Evolutionary conservation across 2,329 filamentous ascomycete species (phyloP), one percentile per base, ranked within the genome.

Genomic region (Exophiala aquamarina): DNA sequence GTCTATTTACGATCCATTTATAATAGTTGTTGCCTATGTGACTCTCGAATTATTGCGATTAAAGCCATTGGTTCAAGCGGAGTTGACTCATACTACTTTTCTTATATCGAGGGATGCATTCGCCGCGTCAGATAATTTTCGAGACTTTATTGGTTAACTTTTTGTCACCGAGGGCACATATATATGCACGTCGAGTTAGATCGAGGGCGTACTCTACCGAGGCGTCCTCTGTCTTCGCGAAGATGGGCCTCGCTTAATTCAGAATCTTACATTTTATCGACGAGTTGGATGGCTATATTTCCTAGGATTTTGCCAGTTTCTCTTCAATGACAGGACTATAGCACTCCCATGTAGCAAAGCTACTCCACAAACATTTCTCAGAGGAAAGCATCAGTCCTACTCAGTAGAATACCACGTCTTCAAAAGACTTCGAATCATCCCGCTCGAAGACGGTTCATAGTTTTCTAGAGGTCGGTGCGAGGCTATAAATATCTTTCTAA

Each of bases 291-390:
- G 19, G 37, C 33, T 47, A 41, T 36, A 37, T 47, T 26, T 36
- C 29, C 8, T 17, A 4, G 29, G 9, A 47, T 37, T 34, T 32
- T 13, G 20, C 29, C 35, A 31, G 32, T 19, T 47, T 47, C 34
- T 31, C 20, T 17, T 35, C 29, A 43, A 43, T 42, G 28, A 15
- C 38, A 28, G 20, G 7, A 19, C 29, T 9, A 47, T 47, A 38
- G 44, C 44, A 47, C 34, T 47, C 44, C 39, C 39, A 32, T 20
- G 39, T 47, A 5, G 44, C 44, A 17, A 38, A 17, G 2, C 29
- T 47, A 34, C 39, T 47, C 29, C 38, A 13, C 29, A 47, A 36
- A 3, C 38, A 47, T 43, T 42, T 47, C 29, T 43, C 38, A 8
- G 9, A 15, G 4, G 7, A 29, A 35, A 4, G 10, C 4, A 29